These are phyloP conservation scores for Alternaria sp. DNA, from an alignment of 2,329 filamentous ascomycete species.

Conservation along the genomic window DNA sequence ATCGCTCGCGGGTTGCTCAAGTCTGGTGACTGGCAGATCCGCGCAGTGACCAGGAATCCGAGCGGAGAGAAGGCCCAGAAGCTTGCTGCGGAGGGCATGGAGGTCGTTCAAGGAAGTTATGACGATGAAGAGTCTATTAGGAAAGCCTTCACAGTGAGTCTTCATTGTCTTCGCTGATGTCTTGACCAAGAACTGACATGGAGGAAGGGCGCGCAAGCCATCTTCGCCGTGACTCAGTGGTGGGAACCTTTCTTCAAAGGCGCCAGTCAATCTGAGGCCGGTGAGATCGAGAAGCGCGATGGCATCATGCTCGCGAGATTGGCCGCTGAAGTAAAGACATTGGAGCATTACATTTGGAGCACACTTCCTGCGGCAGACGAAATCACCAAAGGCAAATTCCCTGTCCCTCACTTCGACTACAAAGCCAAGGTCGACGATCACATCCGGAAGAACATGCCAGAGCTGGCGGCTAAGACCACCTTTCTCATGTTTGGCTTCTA, in stretches of 20 bases:
- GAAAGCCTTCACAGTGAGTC: constrained; percentile 15
- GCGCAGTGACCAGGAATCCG: constrained; percentile 55
- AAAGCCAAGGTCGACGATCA: constrained; percentile 50
- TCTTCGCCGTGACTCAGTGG: constrained; percentile 46
- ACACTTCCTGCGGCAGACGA: constrained; percentile 47
- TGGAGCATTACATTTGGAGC: constrained; percentile 54
- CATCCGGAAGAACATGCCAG: constrained; percentile 43
- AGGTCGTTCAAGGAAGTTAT: constrained; percentile 39
- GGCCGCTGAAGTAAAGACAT: constrained; percentile 41
- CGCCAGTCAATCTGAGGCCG: constrained; percentile 32
- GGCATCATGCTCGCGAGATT: constrained; percentile 50
- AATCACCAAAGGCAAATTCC: constrained; percentile 37
- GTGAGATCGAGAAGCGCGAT: constrained; percentile 41
- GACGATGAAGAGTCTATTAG: constrained; percentile 15
- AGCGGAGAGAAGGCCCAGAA: constrained; percentile 15
- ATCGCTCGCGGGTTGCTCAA: constrained; percentile 47
- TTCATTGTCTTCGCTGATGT: background rate
- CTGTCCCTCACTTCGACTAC: constrained; percentile 50
- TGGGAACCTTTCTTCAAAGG: constrained; percentile 20
- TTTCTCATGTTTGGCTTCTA: constrained; percentile 24
- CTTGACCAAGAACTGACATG: background rate
- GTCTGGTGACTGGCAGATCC: constrained; percentile 56
- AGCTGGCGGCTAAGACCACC: constrained; percentile 23
- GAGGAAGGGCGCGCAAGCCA: constrained; percentile 19
- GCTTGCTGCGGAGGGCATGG: constrained; percentile 44